Evolutionary conservation across 2,329 filamentous ascomycete genomes (phyloP), one percentile per base, ranked within the genome.

Genomic region (Dactylellina cionopaga): DNA sequence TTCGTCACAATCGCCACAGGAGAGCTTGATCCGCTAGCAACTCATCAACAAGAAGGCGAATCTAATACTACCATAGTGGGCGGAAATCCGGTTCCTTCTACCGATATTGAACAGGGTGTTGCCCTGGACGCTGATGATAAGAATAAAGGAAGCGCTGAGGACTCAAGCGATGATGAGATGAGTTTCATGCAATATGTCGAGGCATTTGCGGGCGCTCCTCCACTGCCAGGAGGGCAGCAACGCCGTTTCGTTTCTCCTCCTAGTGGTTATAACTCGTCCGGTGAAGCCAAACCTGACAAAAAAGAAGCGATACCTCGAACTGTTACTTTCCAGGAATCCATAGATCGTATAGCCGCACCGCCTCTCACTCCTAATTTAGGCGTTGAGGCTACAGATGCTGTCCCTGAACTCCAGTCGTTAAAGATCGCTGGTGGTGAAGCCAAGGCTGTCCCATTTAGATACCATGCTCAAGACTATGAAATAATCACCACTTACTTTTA

Each of bases 101-200:
- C n/a, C n/a, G n/a, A n/a, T n/a, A n/a, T n/a, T n/a, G 10, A 49
- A 15, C 17, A 49, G 13, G 2, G 2, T 10, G 22, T 2, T 13
- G 17, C 2, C 17, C 19, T 2, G 17, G 31, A 15, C 9, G 5
- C 17, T 7, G 46, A 13, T 13, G 11, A 5, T 15, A 33, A 7
- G 24, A 25, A 4, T n/a, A 60, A 25, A 6, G 9, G 13, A 49
- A 13, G 10, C 35, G 1, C 24, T 9, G 51, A 63, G 5, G 68
- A 72, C 19, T 72, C 59, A 3, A 72, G 68, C 37, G 68, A 60
- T 5, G 59, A 72, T 31, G 68, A 72, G 35, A 43, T 72, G 52
- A 65, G 15, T 9, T 72, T 72, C 29, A 59, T 72, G 59, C 44
- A 65, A 25, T 72, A 72, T 27, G 58, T 72, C 27, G 60, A 55